Evolutionary conservation across 225 moss, liverwort and hornwort genomes (phyloP), one percentile per base, ranked within the genome.

Genomic region (Bryoerythrophyllum caledonicum): DNA sequence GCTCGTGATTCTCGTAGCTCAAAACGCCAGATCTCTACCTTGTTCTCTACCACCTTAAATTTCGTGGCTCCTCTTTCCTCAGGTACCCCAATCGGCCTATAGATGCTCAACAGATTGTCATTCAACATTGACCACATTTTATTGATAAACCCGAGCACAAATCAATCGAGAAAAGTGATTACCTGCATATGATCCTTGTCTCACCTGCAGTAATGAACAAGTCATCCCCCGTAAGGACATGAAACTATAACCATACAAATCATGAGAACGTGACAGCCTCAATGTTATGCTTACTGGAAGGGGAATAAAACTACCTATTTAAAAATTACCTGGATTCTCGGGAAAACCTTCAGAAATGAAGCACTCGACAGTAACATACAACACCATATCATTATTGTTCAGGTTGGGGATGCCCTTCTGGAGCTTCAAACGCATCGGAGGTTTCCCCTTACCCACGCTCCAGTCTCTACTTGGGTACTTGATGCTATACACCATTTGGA

Each of bases 121-220:
- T 78, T 64, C 1, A 54, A 24, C 20, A 55, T 26, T 34, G 8
- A 27, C 0, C 4, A 58, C 48, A 64, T 48, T 4, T 32, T 24
- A 6, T 24, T 40, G 23, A 65, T 35, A 17, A 40, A 34, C 30
- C 25, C 49, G 10, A 23, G 60, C 24, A 52, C 6, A 34, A 19
- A 60, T 40, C 28, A 3, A 55, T 53, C 35, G 23, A 81, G 66
- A 16, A 21, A 27, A 58, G 11, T 28, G 9, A 6, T 3, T 67
- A 83, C 86, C 83, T 86, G 81, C 83, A 83, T 46, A 83, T 83
- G 64, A 83, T 81, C 48, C 37, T 81, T 2, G 83, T 81, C 53
- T 80, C 48, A 49, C 81, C 86, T 83, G 78, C 51, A 80, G n/a
- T 9, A 73, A 34, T 58, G 52, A 73, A 77, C 43, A 74, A 63